Percentiles rank a stretch among this genome's conserved stretches.
phyloP scores from a whole-genome alignment of 352 stramenopile genomes.

The Salisapilia sapeloensis region DNA sequence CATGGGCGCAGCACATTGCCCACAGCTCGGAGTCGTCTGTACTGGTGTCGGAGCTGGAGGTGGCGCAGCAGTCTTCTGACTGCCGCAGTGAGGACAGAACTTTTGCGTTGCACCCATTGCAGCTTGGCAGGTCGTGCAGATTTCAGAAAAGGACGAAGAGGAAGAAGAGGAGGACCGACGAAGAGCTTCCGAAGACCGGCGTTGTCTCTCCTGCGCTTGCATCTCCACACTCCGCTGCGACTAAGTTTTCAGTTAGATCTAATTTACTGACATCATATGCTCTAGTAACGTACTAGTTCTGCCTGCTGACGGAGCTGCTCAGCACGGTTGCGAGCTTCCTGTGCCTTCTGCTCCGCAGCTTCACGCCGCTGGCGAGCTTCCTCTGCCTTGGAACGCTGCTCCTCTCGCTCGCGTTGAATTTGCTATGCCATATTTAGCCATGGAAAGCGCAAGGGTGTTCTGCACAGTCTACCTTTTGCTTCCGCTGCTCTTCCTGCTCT shows the following conservation, averaged over 20 bases:
- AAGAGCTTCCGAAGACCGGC: slow-evolving; percentile 8
- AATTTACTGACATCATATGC: too few relatives aligned
- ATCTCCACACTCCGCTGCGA: too few relatives aligned
- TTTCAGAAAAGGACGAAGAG: slow-evolving; percentile 3
- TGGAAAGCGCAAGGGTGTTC: too few relatives aligned
- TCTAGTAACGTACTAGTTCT: too few relatives aligned
- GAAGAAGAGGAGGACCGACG: slow-evolving; percentile 6
- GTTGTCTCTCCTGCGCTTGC: too few relatives aligned
- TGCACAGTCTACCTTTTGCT: too few relatives aligned
- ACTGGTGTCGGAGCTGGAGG: slow-evolving; percentile 2
- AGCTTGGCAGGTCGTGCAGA: slow-evolving; percentile 22
- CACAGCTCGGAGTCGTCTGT: too few relatives aligned
- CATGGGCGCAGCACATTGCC: too few relatives aligned
- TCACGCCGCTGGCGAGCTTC: slow-evolving; percentile 29
- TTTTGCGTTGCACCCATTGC: slow-evolving; percentile 50
- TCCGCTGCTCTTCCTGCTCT: slow-evolving; percentile 41
- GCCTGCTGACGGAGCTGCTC: slow-evolving; percentile 38
- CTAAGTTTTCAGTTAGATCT: too few relatives aligned
- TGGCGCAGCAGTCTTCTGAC: slow-evolving; percentile 7
- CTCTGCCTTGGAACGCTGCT: slow-evolving; percentile 37
- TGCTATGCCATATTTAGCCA: too few relatives aligned
- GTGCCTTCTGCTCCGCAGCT: slow-evolving; percentile 28
- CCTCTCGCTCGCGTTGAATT: slow-evolving; percentile 34
- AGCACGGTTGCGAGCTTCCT: slow-evolving; percentile 30
- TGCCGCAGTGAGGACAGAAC: slow-evolving; percentile 64